Evolutionary conservation across 2,329 filamentous ascomycete species (phyloP), one percentile per base, ranked within the genome.

Genomic region (Fusarium redolens): DNA sequence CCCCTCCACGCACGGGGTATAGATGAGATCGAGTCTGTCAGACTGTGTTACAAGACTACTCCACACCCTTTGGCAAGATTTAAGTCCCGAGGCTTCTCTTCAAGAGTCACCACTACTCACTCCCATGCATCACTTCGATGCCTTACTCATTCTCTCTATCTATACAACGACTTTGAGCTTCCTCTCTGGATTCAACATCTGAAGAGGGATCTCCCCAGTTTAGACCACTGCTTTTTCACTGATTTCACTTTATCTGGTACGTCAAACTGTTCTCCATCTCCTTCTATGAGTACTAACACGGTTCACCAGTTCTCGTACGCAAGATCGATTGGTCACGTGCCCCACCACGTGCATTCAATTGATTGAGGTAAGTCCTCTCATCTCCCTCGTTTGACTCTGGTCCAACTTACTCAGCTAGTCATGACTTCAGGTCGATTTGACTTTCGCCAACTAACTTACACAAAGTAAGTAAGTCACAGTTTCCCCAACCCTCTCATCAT

Each of bases 211-310:
- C 17, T 47, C 44, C 44, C 44, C 44, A 47, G 18, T 47, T 47
- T 10, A 47, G 18, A 4, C 12, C 17, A 47, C 44, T 28, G 22
- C 1, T 28, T 18, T 17, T 13, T 25, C 22, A 13, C 2, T 18
- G 11, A 18, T 8, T 9, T 28, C 15, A 25, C 43, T 45, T 9
- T 13, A 28, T 18, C 43, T 22, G 40, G n/a, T 15, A 5, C 40
- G 40, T 41, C 13, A 11, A 6, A 0, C n/a, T 41, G 40, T 15
- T 22, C 3, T n/a, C 40, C 40, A 22, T 41, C 40, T n/a, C n/a
- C 40, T 22, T 3, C n/a, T 5, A 2, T 13, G 5, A 4, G 5
- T 41, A 15, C 40, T 41, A 1, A 41, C 40, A 2, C 0, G 13
- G n/a, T 10, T 0, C 40, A 22, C 8, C 22, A 28, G 43, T 4